phyloP scores from a whole-genome alignment of 768 basidiomycete genomes.

The Lactarius sanguifluus region DNA sequence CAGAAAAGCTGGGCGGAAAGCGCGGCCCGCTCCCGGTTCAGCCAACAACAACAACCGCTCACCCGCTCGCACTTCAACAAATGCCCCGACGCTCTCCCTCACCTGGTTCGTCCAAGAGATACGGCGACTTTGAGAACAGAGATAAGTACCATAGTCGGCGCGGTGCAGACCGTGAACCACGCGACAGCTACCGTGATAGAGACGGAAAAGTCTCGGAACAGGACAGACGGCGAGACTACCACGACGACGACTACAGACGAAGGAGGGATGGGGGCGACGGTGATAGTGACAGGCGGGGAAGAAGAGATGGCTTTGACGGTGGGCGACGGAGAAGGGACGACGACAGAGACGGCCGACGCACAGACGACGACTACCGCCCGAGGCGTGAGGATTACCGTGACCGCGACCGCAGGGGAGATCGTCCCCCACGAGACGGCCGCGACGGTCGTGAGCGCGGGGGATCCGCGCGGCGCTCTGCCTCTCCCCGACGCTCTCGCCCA shows the following conservation, averaged over 20 bases:
- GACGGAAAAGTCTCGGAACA: constrained; percentile 14
- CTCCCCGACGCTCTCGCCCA: constrained; percentile 43
- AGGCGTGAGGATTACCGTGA: constrained; percentile 49
- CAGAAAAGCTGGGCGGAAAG: background rate
- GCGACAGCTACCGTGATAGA: constrained; percentile 1
- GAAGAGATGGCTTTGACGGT: constrained; percentile 21
- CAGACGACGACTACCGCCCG: constrained; percentile 41
- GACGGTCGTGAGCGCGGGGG: constrained; percentile 38
- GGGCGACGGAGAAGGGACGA: constrained; percentile 31
- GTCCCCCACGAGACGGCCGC: constrained; percentile 38
- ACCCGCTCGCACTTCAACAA: constrained; percentile 15
- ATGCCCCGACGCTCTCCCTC: constrained; percentile 30
- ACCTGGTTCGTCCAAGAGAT: constrained; percentile 17
- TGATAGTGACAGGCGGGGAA: constrained; percentile 22
- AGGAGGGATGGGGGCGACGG: constrained; percentile 15
- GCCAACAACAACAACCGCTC: background rate
- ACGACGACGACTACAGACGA: background rate
- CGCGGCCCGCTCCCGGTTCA: background rate
- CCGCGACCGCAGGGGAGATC: constrained; percentile 45
- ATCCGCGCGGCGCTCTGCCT: constrained; percentile 57
- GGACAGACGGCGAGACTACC: constrained; percentile 6
- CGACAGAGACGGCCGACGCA: constrained; percentile 33
- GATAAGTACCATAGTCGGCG: constrained; percentile 15
- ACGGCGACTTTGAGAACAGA: constrained; percentile 12
- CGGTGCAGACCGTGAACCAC: constrained; percentile 12